phyloP scores from a whole-genome alignment of 768 basidiomycete species.

The Fistulinella prunicolor region DNA sequence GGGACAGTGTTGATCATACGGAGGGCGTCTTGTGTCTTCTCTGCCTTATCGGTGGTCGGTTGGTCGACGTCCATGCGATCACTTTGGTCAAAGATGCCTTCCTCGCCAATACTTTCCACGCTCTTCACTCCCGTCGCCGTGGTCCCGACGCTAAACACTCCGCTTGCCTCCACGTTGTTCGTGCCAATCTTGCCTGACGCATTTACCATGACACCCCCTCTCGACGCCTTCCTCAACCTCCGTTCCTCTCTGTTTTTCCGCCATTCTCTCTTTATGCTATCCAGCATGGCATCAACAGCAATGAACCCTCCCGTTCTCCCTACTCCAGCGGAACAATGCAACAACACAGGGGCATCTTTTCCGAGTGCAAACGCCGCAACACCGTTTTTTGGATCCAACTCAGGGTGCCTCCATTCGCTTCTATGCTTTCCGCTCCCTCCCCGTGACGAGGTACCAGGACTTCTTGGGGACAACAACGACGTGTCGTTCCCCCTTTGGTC shows the following conservation, averaged over 20 bases:
- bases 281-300: constrained; percentile 81
- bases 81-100: constrained; percentile 3
- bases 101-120: constrained; percentile 1
- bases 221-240: constrained; percentile 3
- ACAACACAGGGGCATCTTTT: constrained; percentile 53
- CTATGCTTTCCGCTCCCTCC: constrained; percentile 11
- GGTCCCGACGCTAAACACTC: constrained; percentile 5
- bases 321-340: constrained; percentile 94
- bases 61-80: constrained; percentile 30
- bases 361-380: constrained; percentile 52
- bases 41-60: not conserved
- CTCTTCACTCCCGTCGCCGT: constrained; percentile 8
- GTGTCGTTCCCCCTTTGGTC: constrained; percentile 4
- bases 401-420: constrained; percentile 32
- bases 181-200: not conserved
- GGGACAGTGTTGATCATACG: constrained; percentile 23
- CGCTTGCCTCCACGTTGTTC: constrained; percentile 3
- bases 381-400: constrained; percentile 54
- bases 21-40: constrained; percentile 1
- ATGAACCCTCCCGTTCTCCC: constrained; percentile 95
- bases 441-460: constrained; percentile 1
- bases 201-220: not conserved
- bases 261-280: constrained; percentile 65
- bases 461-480: constrained; percentile 18
- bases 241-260: constrained; percentile 31